Base-by-base conservation (phyloP, 306 rosid genomes). In the Notholithocarpus densiflorus region DNA sequence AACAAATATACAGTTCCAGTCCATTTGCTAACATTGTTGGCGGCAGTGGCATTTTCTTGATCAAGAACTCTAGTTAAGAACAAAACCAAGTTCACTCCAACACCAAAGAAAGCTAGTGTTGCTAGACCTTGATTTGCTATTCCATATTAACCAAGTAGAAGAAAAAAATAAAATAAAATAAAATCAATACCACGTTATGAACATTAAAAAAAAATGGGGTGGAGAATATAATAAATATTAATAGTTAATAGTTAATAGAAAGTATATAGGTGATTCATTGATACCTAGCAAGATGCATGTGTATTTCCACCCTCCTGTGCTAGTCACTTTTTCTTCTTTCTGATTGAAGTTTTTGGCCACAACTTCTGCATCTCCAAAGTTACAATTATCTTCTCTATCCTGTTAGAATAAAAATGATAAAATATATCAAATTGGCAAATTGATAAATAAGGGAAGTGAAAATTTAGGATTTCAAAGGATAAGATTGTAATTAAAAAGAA, bases 121-220 rank as follows among this genome's bases (percentile, higher is more conserved):
- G 90, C 92, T n/a, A 89, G 61, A 19, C 87, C 90, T 89, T 89
- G 90, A 75, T 89, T 89, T 19, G 37, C 92, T 89, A 77, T 77
- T 70, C 79, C 59, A 48, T 51, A 57, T 79, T 54, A 14, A 80
- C 9, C 40, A 21, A 43, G 77, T 61, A n/a, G 65, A 4, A 53
- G 24, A 43, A 24, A 48, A 62, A 11, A 11, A 55, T n/a, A 11
- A 56, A 68, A 7, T 7, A 19, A 26, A 13, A 27, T 13, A 45
- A 54, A 31, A 68, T 23, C 54, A 65, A 8, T 40, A 8, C 45
- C 18, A 55, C 52, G 10, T 26, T 5, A 61, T n/a, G 61, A 26
- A 26, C 6, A 19, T 73, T 54, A 61, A 10, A 8, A 24, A 11
- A 15, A 27, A 37, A 19, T 0, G 11, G 20, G 9, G 26, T 1